Percentiles rank a stretch among this genome's conserved stretches.
These are phyloP conservation scores for Geotrichum histeridarum DNA, from an alignment of 1,139 yeast species.

Conservation along the genomic window DNA sequence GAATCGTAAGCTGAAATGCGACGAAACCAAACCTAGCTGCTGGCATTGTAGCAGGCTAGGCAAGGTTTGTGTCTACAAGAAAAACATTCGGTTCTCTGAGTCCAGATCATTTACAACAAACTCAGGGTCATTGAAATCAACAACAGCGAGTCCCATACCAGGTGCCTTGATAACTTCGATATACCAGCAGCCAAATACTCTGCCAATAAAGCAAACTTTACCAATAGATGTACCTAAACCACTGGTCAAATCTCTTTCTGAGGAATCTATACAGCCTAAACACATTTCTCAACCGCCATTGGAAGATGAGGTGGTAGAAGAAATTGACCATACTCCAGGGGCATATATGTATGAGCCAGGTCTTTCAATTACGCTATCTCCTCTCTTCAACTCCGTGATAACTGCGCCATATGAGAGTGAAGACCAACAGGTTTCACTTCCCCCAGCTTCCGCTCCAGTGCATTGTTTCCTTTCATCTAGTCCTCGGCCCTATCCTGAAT, in stretches of 20 bases:
- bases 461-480: no score
- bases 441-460: background rate
- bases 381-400: background rate
- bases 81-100: conserved; percentile 9
- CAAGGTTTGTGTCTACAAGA: conserved; percentile 45
- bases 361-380: background rate
- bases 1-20: conserved; percentile 59
- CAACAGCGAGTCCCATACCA: background rate
- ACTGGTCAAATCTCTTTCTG: background rate
- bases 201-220: background rate
- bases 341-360: background rate
- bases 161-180: background rate
- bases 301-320: background rate
- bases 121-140: background rate
- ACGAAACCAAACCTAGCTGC: conserved; percentile 56
- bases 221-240: background rate
- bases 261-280: background rate
- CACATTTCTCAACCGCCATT: no score
- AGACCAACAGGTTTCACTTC: background rate
- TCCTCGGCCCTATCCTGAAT: background rate
- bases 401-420: background rate
- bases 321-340: background rate
- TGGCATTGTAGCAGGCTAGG: conserved; percentile 52
- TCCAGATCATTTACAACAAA: conserved; percentile 11
- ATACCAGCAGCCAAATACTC: background rate